Conservation (phyloP, 495 filamentous ascomycete species). For the Pseudoneurospora amorphoporcata region DNA sequence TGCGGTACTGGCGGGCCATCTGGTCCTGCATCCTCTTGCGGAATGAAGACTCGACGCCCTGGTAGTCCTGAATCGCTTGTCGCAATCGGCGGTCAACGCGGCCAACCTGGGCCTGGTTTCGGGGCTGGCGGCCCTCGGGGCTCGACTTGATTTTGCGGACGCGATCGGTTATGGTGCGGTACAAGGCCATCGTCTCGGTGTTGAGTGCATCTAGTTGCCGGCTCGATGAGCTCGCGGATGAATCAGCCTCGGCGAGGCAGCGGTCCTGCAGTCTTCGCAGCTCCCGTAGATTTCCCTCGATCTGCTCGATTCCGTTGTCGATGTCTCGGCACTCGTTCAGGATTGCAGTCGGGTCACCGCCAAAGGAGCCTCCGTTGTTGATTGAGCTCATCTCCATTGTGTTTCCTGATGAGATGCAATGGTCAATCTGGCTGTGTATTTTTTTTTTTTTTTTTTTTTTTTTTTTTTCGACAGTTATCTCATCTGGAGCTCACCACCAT, state of each 20-base stretch:
- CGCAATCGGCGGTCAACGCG: conserved; percentile 69
- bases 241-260: conserved; percentile 50
- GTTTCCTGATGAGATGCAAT: conserved; percentile 19
- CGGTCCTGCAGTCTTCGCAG: conserved; percentile 49
- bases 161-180: conserved; percentile 61
- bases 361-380: conserved; percentile 23
- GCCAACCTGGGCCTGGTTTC: conserved; percentile 68
- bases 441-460: background rate
- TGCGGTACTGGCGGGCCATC: conserved; percentile 79
- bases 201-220: conserved; percentile 48
- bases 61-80: conserved; percentile 68
- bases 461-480: background rate
- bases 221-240: conserved; percentile 36
- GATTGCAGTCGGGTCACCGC: conserved; percentile 55
- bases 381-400: conserved; percentile 57
- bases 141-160: conserved; percentile 71
- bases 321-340: conserved; percentile 76
- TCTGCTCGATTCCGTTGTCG: conserved; percentile 61
- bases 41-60: conserved; percentile 64
- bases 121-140: conserved; percentile 57
- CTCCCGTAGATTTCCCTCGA: conserved; percentile 53
- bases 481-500: conserved; percentile 34
- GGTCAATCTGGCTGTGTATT: background rate
- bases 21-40: conserved; percentile 68
- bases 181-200: conserved; percentile 68